Evolutionary conservation across 2,329 filamentous ascomycete species (phyloP), one percentile per base, ranked within the genome.

Genomic region (Paradendryphiella salina): DNA sequence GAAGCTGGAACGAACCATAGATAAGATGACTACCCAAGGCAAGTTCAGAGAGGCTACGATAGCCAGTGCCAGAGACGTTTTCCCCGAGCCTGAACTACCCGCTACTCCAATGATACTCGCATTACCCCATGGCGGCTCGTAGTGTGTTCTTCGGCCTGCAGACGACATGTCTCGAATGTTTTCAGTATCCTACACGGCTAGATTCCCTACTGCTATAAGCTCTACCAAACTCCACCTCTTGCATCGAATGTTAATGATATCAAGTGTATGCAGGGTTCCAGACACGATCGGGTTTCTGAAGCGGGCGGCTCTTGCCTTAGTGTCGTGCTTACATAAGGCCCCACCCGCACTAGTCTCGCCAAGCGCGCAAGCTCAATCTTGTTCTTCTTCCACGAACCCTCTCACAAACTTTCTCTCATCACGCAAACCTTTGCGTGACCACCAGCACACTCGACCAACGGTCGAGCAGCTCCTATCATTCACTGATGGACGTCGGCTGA

Each of bases 21-120:
- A 96, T 64, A 99, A 76, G 74, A 99, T 96, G 41, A 96, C 92
- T 55, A 99, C 94, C 93, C 94, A 99, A 49, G 94, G 94, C 58
- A 99, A 78, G 75, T 94, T 96, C 64, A 99, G 78, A 66, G 89
- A 87, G 65, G 84, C 87, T 59, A 97, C 89, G 63, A 99, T 96
- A 58, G 93, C 90, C 71, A 95, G 84, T 26, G 94, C 92, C 46
- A 99, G 78, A 5, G 92, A 96, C 5, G 93, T 96, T 79, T 99
- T 99, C 50, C 93, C 86, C 20, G 93, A 97, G 34, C 94, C 94
- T 21, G 93, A 97, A 75, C 90, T 94, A 31, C 94, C 94, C 59
- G 94, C 93, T 64, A 99, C 88, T 42, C 91, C 94, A 71, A 99
- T 96, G 66, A 99, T 96, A 76, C 89, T 93, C 64, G 96, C 86